These are phyloP conservation scores for Lophiostoma macrostomum DNA, from an alignment of 495 filamentous ascomycete species.

Conservation along the genomic window DNA sequence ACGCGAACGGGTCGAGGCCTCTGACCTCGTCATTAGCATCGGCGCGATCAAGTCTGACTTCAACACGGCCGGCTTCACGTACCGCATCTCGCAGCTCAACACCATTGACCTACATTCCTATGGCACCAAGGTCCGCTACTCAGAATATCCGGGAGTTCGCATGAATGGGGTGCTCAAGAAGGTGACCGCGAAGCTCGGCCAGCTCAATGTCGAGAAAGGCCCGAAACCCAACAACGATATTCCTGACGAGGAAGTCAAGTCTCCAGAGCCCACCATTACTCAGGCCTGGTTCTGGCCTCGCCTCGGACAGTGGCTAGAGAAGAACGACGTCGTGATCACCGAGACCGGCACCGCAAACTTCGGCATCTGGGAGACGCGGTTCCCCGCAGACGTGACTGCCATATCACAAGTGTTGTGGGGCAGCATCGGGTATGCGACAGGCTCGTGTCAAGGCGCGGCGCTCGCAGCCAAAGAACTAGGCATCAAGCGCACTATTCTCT, in stretches of 20 bases:
- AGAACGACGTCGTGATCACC: conserved; percentile 76
- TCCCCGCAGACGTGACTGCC: conserved; percentile 70
- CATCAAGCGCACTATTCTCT: conserved; percentile 57
- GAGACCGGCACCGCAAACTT: conserved; percentile 91
- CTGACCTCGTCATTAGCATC: conserved; percentile 80
- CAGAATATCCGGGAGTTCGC: conserved; percentile 68
- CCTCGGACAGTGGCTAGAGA: conserved; percentile 71
- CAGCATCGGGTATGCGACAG: conserved; percentile 58
- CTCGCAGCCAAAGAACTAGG: conserved; percentile 45
- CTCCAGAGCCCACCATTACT: conserved; percentile 57
- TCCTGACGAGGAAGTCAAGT: conserved; percentile 50
- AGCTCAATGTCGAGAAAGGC: conserved; percentile 45
- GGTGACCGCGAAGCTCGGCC: conserved; percentile 58
- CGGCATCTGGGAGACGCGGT: conserved; percentile 83
- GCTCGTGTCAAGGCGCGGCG: conserved; percentile 45
- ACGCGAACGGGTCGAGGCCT: conserved; percentile 67
- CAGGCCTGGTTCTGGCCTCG: conserved; percentile 87
- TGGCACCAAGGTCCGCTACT: conserved; percentile 60
- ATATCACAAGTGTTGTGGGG: conserved; percentile 88
- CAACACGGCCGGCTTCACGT: conserved; percentile 88
- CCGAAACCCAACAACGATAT: conserved; percentile 56
- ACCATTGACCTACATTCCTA: conserved; percentile 87
- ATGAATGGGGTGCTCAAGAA: conserved; percentile 87
- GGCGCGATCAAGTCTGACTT: conserved; percentile 86
- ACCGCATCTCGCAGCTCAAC: conserved; percentile 73